These are phyloP conservation scores for Microbotryomycetes sp. DNA, from an alignment of 1,284 basidiomycete species.

Conservation along the genomic window DNA sequence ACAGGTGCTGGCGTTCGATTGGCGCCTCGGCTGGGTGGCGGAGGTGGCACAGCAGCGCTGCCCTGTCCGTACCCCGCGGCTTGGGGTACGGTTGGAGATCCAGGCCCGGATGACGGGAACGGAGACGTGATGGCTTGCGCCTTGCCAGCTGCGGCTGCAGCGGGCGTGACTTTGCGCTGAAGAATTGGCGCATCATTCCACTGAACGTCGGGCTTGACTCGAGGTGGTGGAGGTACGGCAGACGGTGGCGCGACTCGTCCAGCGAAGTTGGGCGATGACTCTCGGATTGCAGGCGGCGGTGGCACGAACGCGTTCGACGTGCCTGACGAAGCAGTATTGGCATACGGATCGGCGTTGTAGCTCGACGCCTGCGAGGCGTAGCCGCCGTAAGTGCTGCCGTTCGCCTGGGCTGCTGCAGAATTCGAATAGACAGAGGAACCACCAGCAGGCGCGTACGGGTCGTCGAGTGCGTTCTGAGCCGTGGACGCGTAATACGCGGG, in stretches of 20 bases:
- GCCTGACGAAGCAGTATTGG: conserved; percentile 4
- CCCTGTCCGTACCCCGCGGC: conserved; percentile 25
- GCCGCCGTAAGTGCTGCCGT: not conserved
- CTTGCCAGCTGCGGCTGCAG: conserved; percentile 48
- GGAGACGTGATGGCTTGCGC: conserved; percentile 63
- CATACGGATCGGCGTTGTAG: not conserved
- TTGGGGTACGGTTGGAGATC: conserved; percentile 32
- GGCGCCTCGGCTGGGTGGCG: conserved; percentile 32
- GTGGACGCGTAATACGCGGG: conserved; percentile 16
- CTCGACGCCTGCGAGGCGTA: conserved; percentile 2
- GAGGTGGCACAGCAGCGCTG: conserved; percentile 37
- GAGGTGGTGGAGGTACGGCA: conserved; percentile 41
- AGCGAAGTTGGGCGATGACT: conserved; percentile 42
- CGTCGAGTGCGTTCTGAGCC: conserved; percentile 16
- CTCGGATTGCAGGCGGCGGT: conserved; percentile 34
- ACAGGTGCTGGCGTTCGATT: conserved; percentile 31
- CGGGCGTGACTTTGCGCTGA: conserved; percentile 46
- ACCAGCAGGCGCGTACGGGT: conserved; percentile 20
- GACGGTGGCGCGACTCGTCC: conserved; percentile 41
- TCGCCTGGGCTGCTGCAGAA: not conserved
- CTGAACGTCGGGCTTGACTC: conserved; percentile 53
- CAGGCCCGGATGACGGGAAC: conserved; percentile 61
- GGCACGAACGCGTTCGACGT: conserved; percentile 24
- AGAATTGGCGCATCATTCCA: conserved; percentile 84
- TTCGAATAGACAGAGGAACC: not conserved